Evolutionary conservation across 2,329 filamentous ascomycete species (phyloP).

Genomic region (Aspergillus texensis): DNA sequence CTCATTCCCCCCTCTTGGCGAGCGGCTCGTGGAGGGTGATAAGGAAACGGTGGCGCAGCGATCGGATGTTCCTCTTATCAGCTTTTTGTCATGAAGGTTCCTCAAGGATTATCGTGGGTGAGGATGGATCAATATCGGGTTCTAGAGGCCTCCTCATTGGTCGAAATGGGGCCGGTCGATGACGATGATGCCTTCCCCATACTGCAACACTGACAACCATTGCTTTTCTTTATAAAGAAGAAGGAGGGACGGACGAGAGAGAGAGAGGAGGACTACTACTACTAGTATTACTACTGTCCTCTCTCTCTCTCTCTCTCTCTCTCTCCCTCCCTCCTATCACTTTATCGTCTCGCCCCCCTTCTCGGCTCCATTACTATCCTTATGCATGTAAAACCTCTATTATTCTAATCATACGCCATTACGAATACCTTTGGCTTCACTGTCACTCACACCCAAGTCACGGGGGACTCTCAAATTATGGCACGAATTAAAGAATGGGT

Average conservation of each 20-base stretch:
- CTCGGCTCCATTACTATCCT: not conserved
- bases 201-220: not conserved
- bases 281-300: no score
- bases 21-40: constrained; percentile 7
- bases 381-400: not conserved
- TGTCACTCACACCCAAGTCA: not conserved
- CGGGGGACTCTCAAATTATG: constrained; percentile 21
- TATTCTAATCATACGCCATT: not conserved
- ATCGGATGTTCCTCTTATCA: constrained; percentile 7
- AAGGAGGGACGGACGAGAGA: not conserved
- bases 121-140: not conserved
- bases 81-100: not conserved
- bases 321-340: not conserved
- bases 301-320: no score
- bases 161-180: not conserved
- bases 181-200: not conserved
- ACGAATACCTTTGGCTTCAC: not conserved
- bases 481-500: constrained; percentile 32
- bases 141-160: not conserved
- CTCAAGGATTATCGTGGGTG: not conserved
- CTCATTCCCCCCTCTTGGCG: not conserved
- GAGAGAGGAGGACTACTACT: not conserved
- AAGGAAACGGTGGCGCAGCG: not conserved
- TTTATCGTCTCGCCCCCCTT: not conserved
- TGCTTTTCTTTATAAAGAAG: not conserved